Conservation (phyloP, 2,329 filamentous ascomycete genomes). For the Exophiala spinifera region DNA sequence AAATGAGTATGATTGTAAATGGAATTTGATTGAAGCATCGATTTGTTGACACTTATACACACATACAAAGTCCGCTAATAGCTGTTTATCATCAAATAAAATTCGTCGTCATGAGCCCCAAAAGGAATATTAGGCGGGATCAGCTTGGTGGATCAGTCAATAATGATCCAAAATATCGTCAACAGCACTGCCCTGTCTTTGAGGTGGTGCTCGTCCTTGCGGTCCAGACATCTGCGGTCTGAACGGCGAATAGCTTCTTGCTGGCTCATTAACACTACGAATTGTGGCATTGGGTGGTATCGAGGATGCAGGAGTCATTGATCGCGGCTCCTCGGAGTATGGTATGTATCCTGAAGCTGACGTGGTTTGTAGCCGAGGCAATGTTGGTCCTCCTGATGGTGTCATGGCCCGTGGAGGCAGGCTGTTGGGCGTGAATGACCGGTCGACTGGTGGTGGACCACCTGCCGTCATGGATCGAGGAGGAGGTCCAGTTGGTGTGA, state of each 20-base stretch:
- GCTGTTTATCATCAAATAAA: slow-evolving; percentile 22
- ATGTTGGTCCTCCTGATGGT: slow-evolving; percentile 13
- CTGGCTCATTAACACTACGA: slow-evolving; percentile 15
- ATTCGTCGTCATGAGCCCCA: slow-evolving; percentile 14
- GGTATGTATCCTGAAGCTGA: slow-evolving; percentile 16
- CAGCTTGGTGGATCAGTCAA: slow-evolving; percentile 18
- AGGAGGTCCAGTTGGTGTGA: slow-evolving; percentile 18
- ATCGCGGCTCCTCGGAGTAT: slow-evolving; percentile 19
- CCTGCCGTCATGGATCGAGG: slow-evolving; percentile 4
- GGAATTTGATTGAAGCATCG: slow-evolving; percentile 2
- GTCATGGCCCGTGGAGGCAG: slow-evolving; percentile 6
- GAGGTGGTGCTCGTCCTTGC: slow-evolving; percentile 12
- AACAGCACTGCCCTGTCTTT: slow-evolving; percentile 21
- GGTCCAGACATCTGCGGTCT: slow-evolving; percentile 4
- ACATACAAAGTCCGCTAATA: slow-evolving; percentile 21
- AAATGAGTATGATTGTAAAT: too few species aligned
- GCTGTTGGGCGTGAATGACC: slow-evolving; percentile 18
- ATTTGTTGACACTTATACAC: slow-evolving; percentile 18
- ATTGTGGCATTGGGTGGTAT: slow-evolving; percentile 16
- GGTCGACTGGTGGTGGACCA: slow-evolving; percentile 9
- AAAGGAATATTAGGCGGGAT: not conserved
- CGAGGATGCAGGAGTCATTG: slow-evolving; percentile 20
- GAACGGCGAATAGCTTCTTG: slow-evolving; percentile 17
- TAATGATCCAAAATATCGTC: slow-evolving; percentile 30
- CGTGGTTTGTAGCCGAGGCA: slow-evolving; percentile 21